phyloP scores from a whole-genome alignment of 495 filamentous ascomycete genomes.

The Copromyces sp. region DNA sequence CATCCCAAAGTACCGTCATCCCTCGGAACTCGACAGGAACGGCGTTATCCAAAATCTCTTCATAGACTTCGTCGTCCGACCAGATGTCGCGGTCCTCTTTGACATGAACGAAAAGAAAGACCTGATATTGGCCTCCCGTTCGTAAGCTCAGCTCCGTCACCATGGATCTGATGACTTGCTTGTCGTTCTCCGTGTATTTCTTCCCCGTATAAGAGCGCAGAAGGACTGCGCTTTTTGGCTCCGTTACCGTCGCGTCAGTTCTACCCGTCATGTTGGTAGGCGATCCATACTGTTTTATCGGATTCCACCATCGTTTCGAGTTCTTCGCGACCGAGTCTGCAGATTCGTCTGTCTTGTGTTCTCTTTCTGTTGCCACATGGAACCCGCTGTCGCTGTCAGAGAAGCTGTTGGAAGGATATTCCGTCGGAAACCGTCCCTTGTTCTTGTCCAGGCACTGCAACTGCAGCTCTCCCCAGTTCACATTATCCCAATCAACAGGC shows the following conservation, averaged over 20 bases:
- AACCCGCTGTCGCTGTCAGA: constrained; percentile 1
- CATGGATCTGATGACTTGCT: constrained; percentile 59
- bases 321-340: not conserved
- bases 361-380: not conserved
- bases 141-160: constrained; percentile 62
- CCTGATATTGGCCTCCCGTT: constrained; percentile 67
- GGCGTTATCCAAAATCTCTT: constrained; percentile 37
- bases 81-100: constrained; percentile 51
- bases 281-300: not conserved
- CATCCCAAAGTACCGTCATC: constrained; percentile 61
- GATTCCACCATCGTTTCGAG: not conserved
- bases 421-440: constrained; percentile 43
- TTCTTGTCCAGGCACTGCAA: constrained; percentile 52
- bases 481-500: constrained; percentile 50
- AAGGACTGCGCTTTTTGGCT: constrained; percentile 56
- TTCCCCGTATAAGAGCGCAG: constrained; percentile 60
- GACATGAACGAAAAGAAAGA: constrained; percentile 66
- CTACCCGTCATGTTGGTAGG: not conserved
- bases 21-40: constrained; percentile 56
- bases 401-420: constrained; percentile 23
- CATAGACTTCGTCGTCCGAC: constrained; percentile 42
- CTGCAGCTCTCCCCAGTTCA: constrained; percentile 65
- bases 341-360: not conserved
- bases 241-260: constrained; percentile 8
- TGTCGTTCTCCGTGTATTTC: constrained; percentile 59